Evolutionary conservation across 2,329 filamentous ascomycete genomes (phyloP).

Genomic region (Trichoderma endophyticum): DNA sequence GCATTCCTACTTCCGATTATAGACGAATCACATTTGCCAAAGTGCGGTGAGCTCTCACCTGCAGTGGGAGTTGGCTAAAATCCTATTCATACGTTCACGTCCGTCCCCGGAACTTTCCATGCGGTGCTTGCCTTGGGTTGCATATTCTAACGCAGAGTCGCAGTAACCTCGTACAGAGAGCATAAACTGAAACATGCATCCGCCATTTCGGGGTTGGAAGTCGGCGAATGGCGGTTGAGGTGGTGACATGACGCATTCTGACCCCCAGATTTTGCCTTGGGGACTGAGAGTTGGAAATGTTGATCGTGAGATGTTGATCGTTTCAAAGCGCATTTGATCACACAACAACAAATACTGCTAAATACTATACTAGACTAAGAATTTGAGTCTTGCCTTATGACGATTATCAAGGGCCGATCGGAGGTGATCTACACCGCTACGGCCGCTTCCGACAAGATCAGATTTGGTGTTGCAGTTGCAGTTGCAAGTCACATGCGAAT

Average conservation of each 20-base stretch:
- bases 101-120: background rate
- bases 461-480: background rate
- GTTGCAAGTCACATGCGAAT: background rate
- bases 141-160: background rate
- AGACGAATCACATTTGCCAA: constrained; percentile 4
- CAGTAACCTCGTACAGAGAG: background rate
- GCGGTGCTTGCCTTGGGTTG: background rate
- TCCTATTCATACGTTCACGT: background rate
- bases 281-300: background rate
- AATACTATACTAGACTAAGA: background rate
- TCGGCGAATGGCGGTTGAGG: background rate
- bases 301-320: background rate
- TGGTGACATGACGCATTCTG: background rate
- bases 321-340: background rate
- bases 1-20: background rate
- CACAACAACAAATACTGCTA: background rate
- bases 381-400: background rate
- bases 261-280: background rate
- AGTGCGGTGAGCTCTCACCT: constrained; percentile 11
- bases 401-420: background rate
- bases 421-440: background rate
- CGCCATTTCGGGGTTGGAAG: background rate
- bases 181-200: background rate
- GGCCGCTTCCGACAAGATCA: background rate
- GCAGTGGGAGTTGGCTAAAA: background rate